A percentile compares a stretch with the other conserved stretches of the same genome.
Evolutionary conservation across 371 early-diverging fungal species (phyloP).

Genomic region (Mortierella sp.): DNA sequence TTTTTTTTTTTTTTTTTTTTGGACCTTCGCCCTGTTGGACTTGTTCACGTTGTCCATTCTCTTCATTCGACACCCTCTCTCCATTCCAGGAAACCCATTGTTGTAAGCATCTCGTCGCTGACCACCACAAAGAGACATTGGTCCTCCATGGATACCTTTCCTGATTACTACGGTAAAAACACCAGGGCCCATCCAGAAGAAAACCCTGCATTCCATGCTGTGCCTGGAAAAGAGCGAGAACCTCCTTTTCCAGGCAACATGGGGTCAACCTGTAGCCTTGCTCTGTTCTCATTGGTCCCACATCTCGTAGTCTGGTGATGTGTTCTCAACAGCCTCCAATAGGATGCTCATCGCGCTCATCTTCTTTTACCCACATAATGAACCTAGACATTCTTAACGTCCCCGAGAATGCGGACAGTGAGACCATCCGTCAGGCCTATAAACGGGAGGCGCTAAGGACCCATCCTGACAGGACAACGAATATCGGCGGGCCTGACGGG

Average conservation of each 20-base stretch:
- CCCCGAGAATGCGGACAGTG: constrained; percentile 36
- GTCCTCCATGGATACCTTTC: constrained; percentile 37
- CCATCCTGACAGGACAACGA: constrained; percentile 62
- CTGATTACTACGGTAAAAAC: constrained; percentile 59
- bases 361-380: background rate
- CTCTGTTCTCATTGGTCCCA: no score
- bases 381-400: constrained; percentile 28
- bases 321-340: no score
- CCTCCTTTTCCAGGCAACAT: background rate
- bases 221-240: background rate
- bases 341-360: background rate
- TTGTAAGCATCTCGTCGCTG: no score
- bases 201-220: background rate
- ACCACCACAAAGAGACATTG: background rate
- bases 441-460: constrained; percentile 62
- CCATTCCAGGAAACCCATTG: no score
- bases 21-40: no score
- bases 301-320: no score
- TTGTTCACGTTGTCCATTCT: no score
- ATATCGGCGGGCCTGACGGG: constrained; percentile 32
- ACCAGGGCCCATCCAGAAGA: no score
- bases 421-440: constrained; percentile 64
- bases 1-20: background rate
- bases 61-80: no score
- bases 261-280: no score